These are phyloP conservation scores for Backusella tarrabulga DNA, from an alignment of 192 early-diverging fungal genomes.

Conservation along the genomic window DNA sequence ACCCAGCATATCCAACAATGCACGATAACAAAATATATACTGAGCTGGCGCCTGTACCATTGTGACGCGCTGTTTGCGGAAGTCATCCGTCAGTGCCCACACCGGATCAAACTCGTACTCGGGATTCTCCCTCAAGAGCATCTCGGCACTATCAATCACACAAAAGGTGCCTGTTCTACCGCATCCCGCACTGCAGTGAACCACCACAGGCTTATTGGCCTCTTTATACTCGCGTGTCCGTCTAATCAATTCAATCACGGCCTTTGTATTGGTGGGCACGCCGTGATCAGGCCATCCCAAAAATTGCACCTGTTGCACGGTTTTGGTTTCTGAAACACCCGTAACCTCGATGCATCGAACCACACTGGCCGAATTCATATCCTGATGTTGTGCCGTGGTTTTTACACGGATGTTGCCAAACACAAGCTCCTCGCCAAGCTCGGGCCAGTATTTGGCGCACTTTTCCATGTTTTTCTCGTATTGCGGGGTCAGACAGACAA, in stretches of 20 bases:
- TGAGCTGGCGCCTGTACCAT: conserved; percentile 81
- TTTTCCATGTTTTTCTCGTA: conserved; percentile 68
- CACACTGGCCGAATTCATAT: background rate
- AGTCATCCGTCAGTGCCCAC: conserved; percentile 56
- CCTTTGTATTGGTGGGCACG: conserved; percentile 53
- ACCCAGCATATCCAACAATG: conserved; percentile 38
- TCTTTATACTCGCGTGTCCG: conserved; percentile 20
- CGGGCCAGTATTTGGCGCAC: conserved; percentile 89
- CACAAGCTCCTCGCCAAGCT: conserved; percentile 17
- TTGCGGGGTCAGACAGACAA: conserved; percentile 88
- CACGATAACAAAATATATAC: conserved; percentile 78
- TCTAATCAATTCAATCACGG: conserved; percentile 49
- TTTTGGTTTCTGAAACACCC: background rate
- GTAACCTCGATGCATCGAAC: background rate
- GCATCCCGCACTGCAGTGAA: conserved; percentile 87
- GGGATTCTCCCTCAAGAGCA: background rate
- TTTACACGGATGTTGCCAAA: background rate
- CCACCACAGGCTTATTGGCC: conserved; percentile 54
- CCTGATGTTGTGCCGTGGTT: background rate
- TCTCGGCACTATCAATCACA: conserved; percentile 38
- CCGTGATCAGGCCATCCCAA: conserved; percentile 84
- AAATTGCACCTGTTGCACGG: conserved; percentile 72
- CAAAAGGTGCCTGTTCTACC: conserved; percentile 87
- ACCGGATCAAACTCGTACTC: conserved; percentile 57
- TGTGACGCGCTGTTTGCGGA: conserved; percentile 71